phyloP scores from a whole-genome alignment of 768 basidiomycete genomes.

The Lanmaoa rubissima region DNA sequence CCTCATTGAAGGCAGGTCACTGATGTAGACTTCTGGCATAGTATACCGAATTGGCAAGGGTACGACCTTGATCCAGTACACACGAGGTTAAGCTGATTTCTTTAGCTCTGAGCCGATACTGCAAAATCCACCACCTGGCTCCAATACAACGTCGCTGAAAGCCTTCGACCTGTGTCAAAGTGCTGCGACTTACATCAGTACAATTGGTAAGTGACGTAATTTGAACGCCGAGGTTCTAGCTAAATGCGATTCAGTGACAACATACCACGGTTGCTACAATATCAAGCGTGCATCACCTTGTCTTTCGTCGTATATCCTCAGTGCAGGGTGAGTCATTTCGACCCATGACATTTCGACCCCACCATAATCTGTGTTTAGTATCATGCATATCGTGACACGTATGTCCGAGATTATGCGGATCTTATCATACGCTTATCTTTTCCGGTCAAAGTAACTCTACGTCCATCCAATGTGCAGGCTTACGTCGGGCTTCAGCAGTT shows the following conservation, averaged over 20 bases:
- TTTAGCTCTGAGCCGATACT: constrained; percentile 43
- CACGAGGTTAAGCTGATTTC: not conserved
- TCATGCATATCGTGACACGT: constrained; percentile 80
- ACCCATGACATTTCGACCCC: not conserved
- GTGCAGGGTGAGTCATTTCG: constrained; percentile 57
- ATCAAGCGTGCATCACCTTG: constrained; percentile 62
- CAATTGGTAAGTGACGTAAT: constrained; percentile 49
- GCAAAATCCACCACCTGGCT: constrained; percentile 38
- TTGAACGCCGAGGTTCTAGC: not conserved
- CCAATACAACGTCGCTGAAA: constrained; percentile 51
- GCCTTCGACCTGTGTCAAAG: constrained; percentile 74
- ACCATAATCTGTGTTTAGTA: constrained; percentile 39
- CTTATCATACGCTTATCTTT: constrained; percentile 10
- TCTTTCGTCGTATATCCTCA: constrained; percentile 65
- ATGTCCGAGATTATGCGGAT: constrained; percentile 25
- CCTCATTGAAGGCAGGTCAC: not conserved
- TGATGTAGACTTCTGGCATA: constrained; percentile 28
- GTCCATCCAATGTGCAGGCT: constrained; percentile 70
- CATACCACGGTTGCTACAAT: constrained; percentile 59
- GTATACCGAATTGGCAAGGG: constrained; percentile 75
- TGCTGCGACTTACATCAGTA: constrained; percentile 69
- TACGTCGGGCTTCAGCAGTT: constrained; percentile 63
- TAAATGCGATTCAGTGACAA: constrained; percentile 40
- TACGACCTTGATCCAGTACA: constrained; percentile 24
- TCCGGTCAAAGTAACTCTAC: constrained; percentile 54